Percentiles rank a stretch among this genome's conserved stretches.
phyloP scores from a whole-genome alignment of 1,284 basidiomycete genomes.

The Retiboletus flavoniger region DNA sequence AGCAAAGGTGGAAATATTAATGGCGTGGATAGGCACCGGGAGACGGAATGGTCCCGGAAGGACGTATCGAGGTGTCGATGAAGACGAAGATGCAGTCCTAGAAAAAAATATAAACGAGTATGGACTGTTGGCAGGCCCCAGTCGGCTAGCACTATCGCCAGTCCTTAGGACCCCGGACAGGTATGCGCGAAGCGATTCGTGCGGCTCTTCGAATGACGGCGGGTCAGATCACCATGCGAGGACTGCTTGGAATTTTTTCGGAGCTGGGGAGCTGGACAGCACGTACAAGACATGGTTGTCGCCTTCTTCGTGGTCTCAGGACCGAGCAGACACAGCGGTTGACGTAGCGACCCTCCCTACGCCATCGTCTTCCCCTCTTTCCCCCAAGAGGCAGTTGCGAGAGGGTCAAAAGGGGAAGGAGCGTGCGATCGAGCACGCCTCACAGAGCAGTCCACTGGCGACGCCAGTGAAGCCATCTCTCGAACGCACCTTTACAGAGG shows the following conservation, averaged over 20 bases:
- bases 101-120: neutral
- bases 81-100: neutral
- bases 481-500: constrained; percentile 2
- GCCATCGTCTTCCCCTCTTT: constrained; percentile 29
- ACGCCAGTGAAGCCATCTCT: neutral
- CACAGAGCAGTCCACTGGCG: neutral
- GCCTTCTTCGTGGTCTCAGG: constrained; percentile 16
- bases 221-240: constrained; percentile 47
- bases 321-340: neutral
- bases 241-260: constrained; percentile 54
- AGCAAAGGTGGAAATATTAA: constrained; percentile 45
- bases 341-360: constrained; percentile 21
- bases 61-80: constrained; percentile 13
- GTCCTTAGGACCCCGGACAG: neutral
- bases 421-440: neutral
- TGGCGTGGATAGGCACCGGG: constrained; percentile 41
- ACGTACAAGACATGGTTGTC: constrained; percentile 19
- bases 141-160: neutral
- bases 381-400: neutral
- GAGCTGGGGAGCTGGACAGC: constrained; percentile 23
- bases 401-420: constrained; percentile 7
- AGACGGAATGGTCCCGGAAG: constrained; percentile 28
- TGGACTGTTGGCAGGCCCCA: neutral
- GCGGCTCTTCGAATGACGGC: constrained; percentile 45
- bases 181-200: constrained; percentile 33